Evolutionary conservation across 768 basidiomycete species (phyloP), one percentile per base, ranked within the genome.

Genomic region (Mycena vulgaris): DNA sequence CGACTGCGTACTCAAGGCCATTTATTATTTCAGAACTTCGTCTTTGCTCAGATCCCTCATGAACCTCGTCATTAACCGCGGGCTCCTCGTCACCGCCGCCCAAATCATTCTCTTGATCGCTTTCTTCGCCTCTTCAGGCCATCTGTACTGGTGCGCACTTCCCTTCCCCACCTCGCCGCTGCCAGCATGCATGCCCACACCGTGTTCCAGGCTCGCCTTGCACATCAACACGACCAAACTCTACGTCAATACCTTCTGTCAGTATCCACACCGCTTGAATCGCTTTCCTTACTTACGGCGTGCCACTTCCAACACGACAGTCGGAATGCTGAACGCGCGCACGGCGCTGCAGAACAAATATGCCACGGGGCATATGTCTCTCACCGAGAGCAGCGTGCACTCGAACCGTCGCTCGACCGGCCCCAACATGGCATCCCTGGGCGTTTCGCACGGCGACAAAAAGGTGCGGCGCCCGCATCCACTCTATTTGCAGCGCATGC

Each of bases 161-260:
- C 37, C 56, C 55, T 31, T 27, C 25, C 37, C 8, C 5, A 30
- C 21, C 1, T 33, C 30, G 16, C 19, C 13, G 23, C n/a, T n/a
- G 27, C 39, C 14, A 14, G 37, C 30, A 8, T 61, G n/a, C 51
- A 35, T 17, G 9, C 23, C 1, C 21, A 48, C 13, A 25, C n/a
- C 33, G 2, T 35, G 27, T 28, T 19, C 23, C 58, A 87, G 86
- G 86, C 75, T 87, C 55, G 83, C 85, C 0, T 81, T 87, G 67
- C 85, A 87, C 66, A 78, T 86, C 66, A 86, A 85, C 63, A 83
- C 86, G 11, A 86, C 85, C 6, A 86, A 49, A 25, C 48, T 49
- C 10, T 87, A 87, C 69, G 85, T 83, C 21, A 86, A 86, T 68
- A 86, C 85, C 1, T 86, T 86, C 75, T 86, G 86, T 86, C 62